Base-by-base conservation (phyloP, 176 grass and related monocot genomes). In the Miscanthus lutarioriparius region DNA sequence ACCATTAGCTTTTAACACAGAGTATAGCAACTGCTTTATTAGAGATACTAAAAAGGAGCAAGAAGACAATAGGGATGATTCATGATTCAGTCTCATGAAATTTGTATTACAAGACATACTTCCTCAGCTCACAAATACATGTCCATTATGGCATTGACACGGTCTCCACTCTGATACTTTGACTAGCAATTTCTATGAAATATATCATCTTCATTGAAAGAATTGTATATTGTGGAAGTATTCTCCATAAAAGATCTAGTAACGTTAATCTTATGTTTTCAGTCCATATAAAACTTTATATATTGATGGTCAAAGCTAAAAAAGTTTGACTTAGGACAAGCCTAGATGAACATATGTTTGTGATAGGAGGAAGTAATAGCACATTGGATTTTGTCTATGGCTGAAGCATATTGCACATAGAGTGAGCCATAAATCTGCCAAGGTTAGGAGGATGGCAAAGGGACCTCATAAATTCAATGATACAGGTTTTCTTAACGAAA, bases 11-110 rank as follows among this genome's bases (percentile, higher is more conserved):
- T 72, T 66, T 45, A 72, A 53, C 39, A 35, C 27, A 82, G 38
- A 4, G 2, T 37, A 70, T 16, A 37, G 14, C 67, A 73, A 8
- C 27, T 59, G 11, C 79, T 79, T 26, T 32, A 65, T 58, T 33
- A 37, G 16, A 74, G 45, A 78, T 68, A 82, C 27, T 79, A 74
- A 58, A 78, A 78, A 61, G 45, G 49, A 74, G 59, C 56, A 83
- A 77, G 41, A 54, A 36, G 43, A 79, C 8, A 74, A 35, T 74
- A 79, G 1, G 43, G 20, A 74, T 80, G 35, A 58, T 83, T 69
- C 1, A 74, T 80, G 35, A 58, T 83, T 69, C 1, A 12, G 8
- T 79, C 30, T 58, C 44, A 69, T 23, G 45, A 45, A 90, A 78
- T 59, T 39, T 33, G 6, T 76, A 40, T 37, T 35, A 51, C 53